Percentiles rank a stretch among this genome's conserved stretches.
Conservation (phyloP, 106 monocot species). For the Amphibolis antarctica region DNA sequence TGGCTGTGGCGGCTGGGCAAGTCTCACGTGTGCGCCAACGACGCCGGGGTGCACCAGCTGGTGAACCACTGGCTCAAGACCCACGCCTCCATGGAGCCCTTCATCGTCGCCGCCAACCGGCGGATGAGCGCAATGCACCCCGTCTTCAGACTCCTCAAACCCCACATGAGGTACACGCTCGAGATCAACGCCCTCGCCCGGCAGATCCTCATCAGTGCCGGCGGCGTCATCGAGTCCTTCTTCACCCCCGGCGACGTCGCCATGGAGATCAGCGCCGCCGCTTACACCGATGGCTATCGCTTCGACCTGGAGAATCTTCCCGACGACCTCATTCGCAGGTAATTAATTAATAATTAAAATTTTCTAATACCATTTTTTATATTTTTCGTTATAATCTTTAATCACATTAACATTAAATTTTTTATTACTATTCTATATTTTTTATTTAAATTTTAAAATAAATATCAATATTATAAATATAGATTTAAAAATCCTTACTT, state of each 20-base stretch:
- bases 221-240: slow-evolving; percentile 73
- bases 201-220: slow-evolving; percentile 72
- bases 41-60: slow-evolving; percentile 81
- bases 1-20: slow-evolving; percentile 88
- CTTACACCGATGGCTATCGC: slow-evolving; percentile 47
- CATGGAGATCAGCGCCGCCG: slow-evolving; percentile 59
- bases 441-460: too few relatives aligned
- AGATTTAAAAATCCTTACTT: too few relatives aligned
- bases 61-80: slow-evolving; percentile 83
- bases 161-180: slow-evolving; percentile 83
- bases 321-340: slow-evolving; percentile 64
- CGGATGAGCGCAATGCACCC: slow-evolving; percentile 87
- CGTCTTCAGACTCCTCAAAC: slow-evolving; percentile 59
- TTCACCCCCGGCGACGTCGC: slow-evolving; percentile 56
- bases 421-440: too few relatives aligned
- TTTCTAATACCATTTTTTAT: too few relatives aligned
- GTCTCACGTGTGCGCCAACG: slow-evolving; percentile 74
- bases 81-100: slow-evolving; percentile 73
- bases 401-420: too few relatives aligned
- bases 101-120: slow-evolving; percentile 70
- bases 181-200: slow-evolving; percentile 85
- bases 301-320: slow-evolving; percentile 80
- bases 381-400: too few relatives aligned
- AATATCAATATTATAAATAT: too few relatives aligned
- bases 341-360: too few relatives aligned